These are phyloP conservation scores for Colletotrichum cereale DNA, from an alignment of 2,329 filamentous ascomycete genomes.

Conservation along the genomic window DNA sequence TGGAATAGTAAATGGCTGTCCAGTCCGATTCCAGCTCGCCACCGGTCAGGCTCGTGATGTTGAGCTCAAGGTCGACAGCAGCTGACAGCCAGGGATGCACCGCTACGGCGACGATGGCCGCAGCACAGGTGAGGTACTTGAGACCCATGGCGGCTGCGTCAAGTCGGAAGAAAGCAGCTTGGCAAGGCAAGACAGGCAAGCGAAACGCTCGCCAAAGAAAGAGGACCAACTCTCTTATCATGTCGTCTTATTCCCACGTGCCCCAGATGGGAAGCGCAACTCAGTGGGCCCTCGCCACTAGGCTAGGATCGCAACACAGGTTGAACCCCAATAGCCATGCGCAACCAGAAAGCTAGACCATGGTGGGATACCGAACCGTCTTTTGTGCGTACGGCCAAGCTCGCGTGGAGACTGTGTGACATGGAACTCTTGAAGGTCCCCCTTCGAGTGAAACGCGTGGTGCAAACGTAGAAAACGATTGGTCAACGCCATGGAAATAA, in stretches of 20 bases:
- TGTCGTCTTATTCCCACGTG: conserved; percentile 15
- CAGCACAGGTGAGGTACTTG: conserved; percentile 28
- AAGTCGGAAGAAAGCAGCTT: conserved; percentile 14
- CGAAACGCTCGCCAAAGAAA: not conserved
- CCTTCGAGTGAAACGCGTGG: conserved; percentile 33
- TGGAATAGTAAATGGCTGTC: conserved; percentile 55
- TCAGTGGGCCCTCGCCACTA: conserved; percentile 9
- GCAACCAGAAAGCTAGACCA: conserved; percentile 13
- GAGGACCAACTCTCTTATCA: conserved; percentile 33
- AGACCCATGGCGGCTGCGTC: conserved; percentile 29
- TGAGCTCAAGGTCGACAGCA: conserved; percentile 41
- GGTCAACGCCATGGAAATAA: conserved; percentile 7
- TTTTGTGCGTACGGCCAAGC: not conserved
- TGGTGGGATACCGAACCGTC: conserved; percentile 7
- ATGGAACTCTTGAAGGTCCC: not conserved
- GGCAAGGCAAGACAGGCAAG: conserved; percentile 29
- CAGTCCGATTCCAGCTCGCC: conserved; percentile 56
- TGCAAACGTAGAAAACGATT: conserved; percentile 20
- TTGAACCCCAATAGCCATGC: conserved; percentile 15
- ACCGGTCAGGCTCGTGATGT: conserved; percentile 50
- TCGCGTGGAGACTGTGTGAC: not conserved
- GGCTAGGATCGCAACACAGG: conserved; percentile 18
- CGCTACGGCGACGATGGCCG: conserved; percentile 28
- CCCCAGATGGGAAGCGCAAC: not conserved
- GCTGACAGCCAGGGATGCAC: conserved; percentile 23